Evolutionary conservation across 306 rosid species (phyloP), one percentile per base, ranked within the genome.

Genomic region (Albizia julibrissin): DNA sequence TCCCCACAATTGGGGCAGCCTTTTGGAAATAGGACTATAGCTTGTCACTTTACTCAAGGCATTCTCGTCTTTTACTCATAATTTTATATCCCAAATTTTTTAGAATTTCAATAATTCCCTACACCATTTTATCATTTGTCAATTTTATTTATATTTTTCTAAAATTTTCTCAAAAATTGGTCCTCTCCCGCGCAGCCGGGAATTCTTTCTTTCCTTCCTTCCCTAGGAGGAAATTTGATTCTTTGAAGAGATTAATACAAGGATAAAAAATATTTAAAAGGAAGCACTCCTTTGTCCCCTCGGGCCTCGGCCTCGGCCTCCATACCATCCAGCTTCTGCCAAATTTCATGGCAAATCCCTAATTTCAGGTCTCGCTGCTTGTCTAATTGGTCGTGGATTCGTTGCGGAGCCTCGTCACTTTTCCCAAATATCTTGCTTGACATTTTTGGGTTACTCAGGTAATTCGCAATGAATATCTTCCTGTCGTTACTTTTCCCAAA

Each of bases 291-390:
- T 12, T 61, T 11, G 37, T 5, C 34, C 68, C 34, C 19, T 54
- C 11, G 61, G 61, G 11, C 4, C 24, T 54, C 24, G 61, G 11
- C 4, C 24, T 54, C 24, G 61, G 61, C 26, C 34, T 61, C 29
- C 66, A 26, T 69, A 3, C 29, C 0, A 16, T 42, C 9, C 8
- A 8, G 59, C 67, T 80, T 80, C 68, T 80, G 4, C 66, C 67
- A 74, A 73, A 67, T 61, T 80, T 29, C 74, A 80, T 66, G n/a
- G 29, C 65, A 65, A 76, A 82, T 76, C 69, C 80, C 80, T 71
- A 61, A 71, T 67, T 77, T 6, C 77, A 69, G 76, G 69, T 84
- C 81, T 69, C 26, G 21, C 49, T 66, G 22, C 64, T 58, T 49
- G 26, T 82, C 73, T 50, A 40, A 39, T 80, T 75, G n/a, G 8